Conservation (phyloP, 192 early-diverging fungal species). For the Mortierella claussenii region DNA sequence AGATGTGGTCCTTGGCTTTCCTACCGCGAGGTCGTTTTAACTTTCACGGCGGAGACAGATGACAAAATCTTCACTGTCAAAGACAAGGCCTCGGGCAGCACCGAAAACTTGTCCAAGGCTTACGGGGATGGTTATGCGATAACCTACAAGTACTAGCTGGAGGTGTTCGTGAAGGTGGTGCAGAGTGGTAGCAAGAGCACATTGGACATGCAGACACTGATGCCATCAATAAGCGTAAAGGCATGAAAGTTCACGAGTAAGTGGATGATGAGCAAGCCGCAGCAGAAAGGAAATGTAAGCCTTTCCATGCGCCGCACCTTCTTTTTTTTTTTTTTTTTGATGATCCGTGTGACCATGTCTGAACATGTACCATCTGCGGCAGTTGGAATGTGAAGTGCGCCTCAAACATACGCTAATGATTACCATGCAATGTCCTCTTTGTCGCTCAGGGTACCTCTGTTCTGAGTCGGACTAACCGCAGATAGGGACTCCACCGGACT, state of each 20-base stretch:
- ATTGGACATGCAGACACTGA: slow-evolving; percentile 41
- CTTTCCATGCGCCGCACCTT: too few species aligned
- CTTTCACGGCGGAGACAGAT: slow-evolving; percentile 34
- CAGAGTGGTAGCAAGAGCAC: slow-evolving; percentile 18
- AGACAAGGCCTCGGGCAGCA: slow-evolving; percentile 47
- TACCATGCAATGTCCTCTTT: too few species aligned
- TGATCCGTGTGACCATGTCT: too few species aligned
- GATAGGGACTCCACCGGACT: too few species aligned
- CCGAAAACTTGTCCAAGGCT: slow-evolving; percentile 24
- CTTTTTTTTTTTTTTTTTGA: too few species aligned
- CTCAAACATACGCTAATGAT: too few species aligned
- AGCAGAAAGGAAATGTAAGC: not conserved
- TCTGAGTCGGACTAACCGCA: too few species aligned
- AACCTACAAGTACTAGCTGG: slow-evolving; percentile 48
- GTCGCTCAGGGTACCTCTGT: too few species aligned
- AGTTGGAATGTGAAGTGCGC: too few species aligned
- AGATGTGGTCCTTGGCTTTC: slow-evolving; percentile 37
- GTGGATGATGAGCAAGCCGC: not conserved
- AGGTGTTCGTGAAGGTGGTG: slow-evolving; percentile 47
- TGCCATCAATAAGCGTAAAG: slow-evolving; percentile 15
- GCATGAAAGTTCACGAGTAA: slow-evolving; percentile 35
- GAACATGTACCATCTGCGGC: too few species aligned
- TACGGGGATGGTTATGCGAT: slow-evolving; percentile 36
- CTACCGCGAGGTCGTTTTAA: slow-evolving; percentile 9
- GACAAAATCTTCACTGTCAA: slow-evolving; percentile 46